phyloP scores from a whole-genome alignment of 768 basidiomycete species.

The Neoboletus subvelutipes region DNA sequence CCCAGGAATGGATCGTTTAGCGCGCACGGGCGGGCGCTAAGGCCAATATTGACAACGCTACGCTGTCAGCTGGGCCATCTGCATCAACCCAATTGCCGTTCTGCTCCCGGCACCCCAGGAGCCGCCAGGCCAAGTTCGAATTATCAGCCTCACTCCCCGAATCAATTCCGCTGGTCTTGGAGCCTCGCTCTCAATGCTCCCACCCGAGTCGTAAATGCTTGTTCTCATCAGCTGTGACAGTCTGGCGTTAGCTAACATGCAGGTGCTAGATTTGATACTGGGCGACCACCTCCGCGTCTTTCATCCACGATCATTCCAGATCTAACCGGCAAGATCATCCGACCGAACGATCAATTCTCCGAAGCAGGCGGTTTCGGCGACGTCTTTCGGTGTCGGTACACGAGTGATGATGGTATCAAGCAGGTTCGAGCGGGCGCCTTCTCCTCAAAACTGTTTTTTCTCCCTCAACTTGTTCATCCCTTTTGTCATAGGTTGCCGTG shows the following conservation, averaged over 20 bases:
- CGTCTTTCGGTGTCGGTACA: slow-evolving; percentile 2
- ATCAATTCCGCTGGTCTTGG: neutral
- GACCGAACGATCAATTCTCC: neutral
- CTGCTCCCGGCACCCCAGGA: neutral
- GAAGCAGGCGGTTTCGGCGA: slow-evolving; percentile 9
- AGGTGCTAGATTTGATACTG: neutral
- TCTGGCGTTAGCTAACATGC: too few relatives aligned
- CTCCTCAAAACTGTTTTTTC: neutral
- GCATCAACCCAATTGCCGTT: neutral
- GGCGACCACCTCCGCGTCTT: neutral
- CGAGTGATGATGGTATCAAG: neutral
- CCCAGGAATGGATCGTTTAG: too few relatives aligned
- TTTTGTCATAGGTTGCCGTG: slow-evolving; percentile 6
- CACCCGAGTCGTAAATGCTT: neutral
- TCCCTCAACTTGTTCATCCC: neutral
- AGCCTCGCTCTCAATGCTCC: neutral
- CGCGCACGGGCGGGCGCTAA: too few relatives aligned
- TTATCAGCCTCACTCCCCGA: neutral
- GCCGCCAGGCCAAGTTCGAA: neutral
- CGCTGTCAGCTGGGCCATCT: too few relatives aligned
- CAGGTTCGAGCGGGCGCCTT: neutral
- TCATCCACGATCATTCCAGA: neutral
- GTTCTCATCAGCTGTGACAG: too few relatives aligned
- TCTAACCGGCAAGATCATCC: neutral
- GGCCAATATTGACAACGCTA: too few relatives aligned